Evolutionary conservation across 805 yeast genomes (phyloP), one percentile per base, ranked within the genome.

Genomic region (Kuraishia floccosa): DNA sequence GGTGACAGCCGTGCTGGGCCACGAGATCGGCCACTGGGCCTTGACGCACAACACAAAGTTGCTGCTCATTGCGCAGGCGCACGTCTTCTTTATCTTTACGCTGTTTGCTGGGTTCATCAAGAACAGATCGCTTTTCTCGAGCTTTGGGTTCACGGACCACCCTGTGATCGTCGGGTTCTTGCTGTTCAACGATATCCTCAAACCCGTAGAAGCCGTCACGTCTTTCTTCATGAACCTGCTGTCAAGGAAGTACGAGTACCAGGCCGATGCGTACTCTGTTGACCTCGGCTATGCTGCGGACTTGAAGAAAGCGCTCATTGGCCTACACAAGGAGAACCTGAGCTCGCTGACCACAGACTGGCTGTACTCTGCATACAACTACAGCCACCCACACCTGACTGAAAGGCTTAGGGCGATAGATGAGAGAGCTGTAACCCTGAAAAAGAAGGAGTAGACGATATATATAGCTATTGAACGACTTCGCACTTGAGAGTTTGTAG

Each of bases 1-100:
- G 56, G 83, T 86, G 25, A 84, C 86, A 31, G 96, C 97, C 31
- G 95, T 91, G 1, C 65, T 89, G 40, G 97, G 94, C n/a, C 99
- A 91, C 50, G 99, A 91, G 61, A 79, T 91, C 43, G 99, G 99
- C 31, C 99, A 91, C 54, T 91, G 99, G 99, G 77, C 79, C 45
- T 67, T 81, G 52, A 76, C 80, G 35, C 99, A 91, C 54, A 79
- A 87, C 38, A 63, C 87, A n/a, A 76, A 76, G 50, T 69, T 79
- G 66, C 56, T 91, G 46, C 46, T 68, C 4, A 67, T 77, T 39
- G 63, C 73, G 28, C 87, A 84, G 54, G 51, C 60, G 4, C 82
- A 82, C 43, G 54, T 77, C 31, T 71, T 80, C 42, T 46, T 71
- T 17, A 65, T 76, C 27, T 83, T 87, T 52, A 63, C 80, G 1